phyloP scores from a whole-genome alignment of 305 asterid species.

The Rubia tinctorum region DNA sequence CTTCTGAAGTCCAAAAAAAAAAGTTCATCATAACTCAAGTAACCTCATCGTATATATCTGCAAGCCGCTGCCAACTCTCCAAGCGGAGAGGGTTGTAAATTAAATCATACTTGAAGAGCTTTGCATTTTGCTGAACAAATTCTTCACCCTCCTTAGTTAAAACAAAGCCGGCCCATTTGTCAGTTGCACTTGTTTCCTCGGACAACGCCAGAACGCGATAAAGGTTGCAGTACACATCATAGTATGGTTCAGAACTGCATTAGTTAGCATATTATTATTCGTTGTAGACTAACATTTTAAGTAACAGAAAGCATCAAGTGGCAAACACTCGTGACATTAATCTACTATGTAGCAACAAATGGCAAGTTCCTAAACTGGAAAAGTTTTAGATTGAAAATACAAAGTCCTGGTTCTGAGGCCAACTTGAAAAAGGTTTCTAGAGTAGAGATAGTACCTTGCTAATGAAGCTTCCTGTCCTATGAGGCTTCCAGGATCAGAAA shows the following conservation, averaged over 20 bases:
- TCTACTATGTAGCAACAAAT: constrained; percentile 5
- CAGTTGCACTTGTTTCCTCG: constrained; percentile 94
- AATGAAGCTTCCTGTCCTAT: constrained; percentile 50
- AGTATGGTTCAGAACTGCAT: constrained; percentile 86
- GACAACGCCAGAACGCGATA: constrained; percentile 89
- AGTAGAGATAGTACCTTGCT: constrained; percentile 45
- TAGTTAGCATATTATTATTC: constrained; percentile 20
- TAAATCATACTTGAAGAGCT: constrained; percentile 94
- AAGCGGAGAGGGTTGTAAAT: constrained; percentile 83
- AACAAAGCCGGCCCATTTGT: constrained; percentile 99
- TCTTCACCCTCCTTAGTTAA: constrained; percentile 97
- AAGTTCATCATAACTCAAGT: constrained; percentile 18
- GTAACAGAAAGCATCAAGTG: constrained; percentile 7
- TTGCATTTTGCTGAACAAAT: constrained; percentile 79
- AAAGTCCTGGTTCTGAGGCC: neutral
- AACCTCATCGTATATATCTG: constrained; percentile 96
- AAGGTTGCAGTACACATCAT: constrained; percentile 86
- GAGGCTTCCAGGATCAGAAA: constrained; percentile 51
- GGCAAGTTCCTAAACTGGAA: neutral
- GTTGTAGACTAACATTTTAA: constrained; percentile 9
- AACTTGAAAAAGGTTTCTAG: neutral
- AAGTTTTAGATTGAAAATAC: neutral
- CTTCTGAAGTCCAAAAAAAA: constrained; percentile 23
- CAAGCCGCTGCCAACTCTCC: constrained; percentile 99
- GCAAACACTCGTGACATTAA: constrained; percentile 23